Evolutionary conservation across 352 stramenopile species (phyloP), one percentile per base, ranked within the genome.

Genomic region (Phytopythium cucurbitacearum): DNA sequence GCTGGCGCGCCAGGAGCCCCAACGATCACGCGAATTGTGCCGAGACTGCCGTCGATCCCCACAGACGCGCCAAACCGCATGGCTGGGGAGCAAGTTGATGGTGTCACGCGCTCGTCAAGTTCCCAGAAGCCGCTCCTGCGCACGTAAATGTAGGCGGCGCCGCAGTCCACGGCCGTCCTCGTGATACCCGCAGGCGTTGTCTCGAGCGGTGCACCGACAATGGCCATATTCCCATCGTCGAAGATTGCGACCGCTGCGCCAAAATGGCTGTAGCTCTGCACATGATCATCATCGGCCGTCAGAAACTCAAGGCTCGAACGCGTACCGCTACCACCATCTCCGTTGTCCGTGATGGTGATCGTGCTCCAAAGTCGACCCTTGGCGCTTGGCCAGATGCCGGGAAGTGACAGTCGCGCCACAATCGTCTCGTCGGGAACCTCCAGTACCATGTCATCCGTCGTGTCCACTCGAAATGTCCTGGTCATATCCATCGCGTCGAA

Each of bases 341-440:
- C 83, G 53, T 98, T 90, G 68, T 98, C 94, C 8, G 69, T 67
- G 40, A 98, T 97, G 0, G 67, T 85, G n/a, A 98, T 60, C 7
- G 73, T 79, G 4, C 89, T 80, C 67, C 88, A 97, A 3, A 98
- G 74, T 40, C 82, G 62, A 10, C 94, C 94, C 5, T 85, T 76
- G 6, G 80, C 81, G 34, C 76, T 97, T 5, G 95, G 87, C 80
- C 95, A 98, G 49, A 98, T 89, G 37, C 95, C 94, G 38, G 89
- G 89, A 4, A 98, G 58, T 44, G 91, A 97, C 11, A 98, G 66
- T 3, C 92, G 80, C 35, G 98, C 65, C 36, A 87, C 90, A 4
- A 97, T 62, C 5, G 74, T 93, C 64, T 98, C 95, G 41, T 97
- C 82, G 0, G 92, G 91, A 4, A 83, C 81, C 59, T 98, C 95